Evolutionary conservation across 2,329 filamentous ascomycete species (phyloP).

Genomic region (Diplodia mutila): DNA sequence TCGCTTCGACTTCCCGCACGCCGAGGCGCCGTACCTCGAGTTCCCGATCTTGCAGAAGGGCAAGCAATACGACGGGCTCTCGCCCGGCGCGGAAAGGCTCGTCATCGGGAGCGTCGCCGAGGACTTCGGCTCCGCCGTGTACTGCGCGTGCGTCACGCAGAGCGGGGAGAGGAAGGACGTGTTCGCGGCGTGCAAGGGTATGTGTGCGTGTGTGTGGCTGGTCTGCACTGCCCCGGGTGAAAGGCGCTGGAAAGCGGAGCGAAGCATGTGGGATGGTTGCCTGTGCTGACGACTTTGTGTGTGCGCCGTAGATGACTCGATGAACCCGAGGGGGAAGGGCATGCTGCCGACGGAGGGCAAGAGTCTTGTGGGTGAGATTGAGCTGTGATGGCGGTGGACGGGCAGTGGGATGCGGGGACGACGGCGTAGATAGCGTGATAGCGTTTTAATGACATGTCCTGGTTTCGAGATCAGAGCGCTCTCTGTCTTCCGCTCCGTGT

Average conservation of each 20-base stretch:
- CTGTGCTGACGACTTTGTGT: background rate
- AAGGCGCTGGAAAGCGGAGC: no score
- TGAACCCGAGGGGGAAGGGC: slow-evolving; percentile 13
- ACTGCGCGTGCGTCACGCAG: slow-evolving; percentile 30
- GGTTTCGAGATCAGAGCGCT: background rate
- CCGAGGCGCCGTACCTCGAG: slow-evolving; percentile 35
- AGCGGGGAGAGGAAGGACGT: background rate
- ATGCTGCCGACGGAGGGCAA: slow-evolving; percentile 1
- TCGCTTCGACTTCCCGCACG: slow-evolving; percentile 37
- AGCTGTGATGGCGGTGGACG: background rate
- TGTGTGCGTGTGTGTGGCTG: no score
- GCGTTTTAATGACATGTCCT: background rate
- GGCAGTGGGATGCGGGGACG: background rate
- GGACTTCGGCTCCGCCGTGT: slow-evolving; percentile 35
- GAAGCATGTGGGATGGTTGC: no score
- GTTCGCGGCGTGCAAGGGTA: slow-evolving; percentile 7
- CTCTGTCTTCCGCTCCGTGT: background rate
- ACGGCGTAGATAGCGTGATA: background rate
- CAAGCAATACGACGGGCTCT: slow-evolving; percentile 31
- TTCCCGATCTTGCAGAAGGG: slow-evolving; percentile 37
- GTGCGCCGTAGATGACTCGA: background rate
- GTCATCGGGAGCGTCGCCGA: slow-evolving; percentile 37
- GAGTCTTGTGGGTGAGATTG: background rate
- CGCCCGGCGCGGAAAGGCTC: slow-evolving; percentile 39
- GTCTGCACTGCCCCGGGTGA: no score